phyloP scores from a whole-genome alignment of 441 rosid genomes.

The Kokia cookei region DNA sequence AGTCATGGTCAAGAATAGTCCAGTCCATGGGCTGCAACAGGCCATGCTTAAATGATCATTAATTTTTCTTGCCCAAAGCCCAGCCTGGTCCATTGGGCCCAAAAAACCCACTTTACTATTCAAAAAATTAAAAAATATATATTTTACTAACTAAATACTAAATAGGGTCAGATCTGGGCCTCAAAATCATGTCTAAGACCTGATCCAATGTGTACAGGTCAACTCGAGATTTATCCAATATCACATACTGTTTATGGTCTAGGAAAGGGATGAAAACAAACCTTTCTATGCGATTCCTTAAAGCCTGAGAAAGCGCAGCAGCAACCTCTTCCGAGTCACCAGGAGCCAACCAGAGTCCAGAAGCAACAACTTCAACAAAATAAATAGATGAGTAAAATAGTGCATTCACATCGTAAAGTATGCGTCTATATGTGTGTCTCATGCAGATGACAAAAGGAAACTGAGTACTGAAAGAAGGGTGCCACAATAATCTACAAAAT shows the following conservation, averaged over 20 bases:
- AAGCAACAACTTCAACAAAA: slow-evolving; percentile 69
- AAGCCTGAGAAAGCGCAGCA: slow-evolving; percentile 87
- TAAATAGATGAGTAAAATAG: slow-evolving; percentile 11
- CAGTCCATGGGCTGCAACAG: background rate
- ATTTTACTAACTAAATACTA: background rate
- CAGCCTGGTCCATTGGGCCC: background rate
- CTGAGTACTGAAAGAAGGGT: background rate
- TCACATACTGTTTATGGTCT: slow-evolving; percentile 6
- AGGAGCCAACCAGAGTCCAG: slow-evolving; percentile 98
- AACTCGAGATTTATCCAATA: slow-evolving; percentile 1
- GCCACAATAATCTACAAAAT: background rate
- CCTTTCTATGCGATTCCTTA: slow-evolving; percentile 93
- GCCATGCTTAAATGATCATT: background rate
- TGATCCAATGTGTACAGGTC: background rate
- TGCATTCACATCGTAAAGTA: slow-evolving; percentile 2
- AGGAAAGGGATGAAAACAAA: slow-evolving; percentile 27
- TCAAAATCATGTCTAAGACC: background rate
- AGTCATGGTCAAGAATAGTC: slow-evolving; percentile 4
- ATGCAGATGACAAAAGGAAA: background rate
- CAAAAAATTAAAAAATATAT: background rate
- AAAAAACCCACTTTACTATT: background rate
- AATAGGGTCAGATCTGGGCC: background rate
- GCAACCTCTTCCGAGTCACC: slow-evolving; percentile 99
- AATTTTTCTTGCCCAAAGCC: background rate
- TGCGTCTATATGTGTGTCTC: background rate